Evolutionary conservation across 2,329 filamentous ascomycete genomes (phyloP).

Genomic region (Fusarium sp.): DNA sequence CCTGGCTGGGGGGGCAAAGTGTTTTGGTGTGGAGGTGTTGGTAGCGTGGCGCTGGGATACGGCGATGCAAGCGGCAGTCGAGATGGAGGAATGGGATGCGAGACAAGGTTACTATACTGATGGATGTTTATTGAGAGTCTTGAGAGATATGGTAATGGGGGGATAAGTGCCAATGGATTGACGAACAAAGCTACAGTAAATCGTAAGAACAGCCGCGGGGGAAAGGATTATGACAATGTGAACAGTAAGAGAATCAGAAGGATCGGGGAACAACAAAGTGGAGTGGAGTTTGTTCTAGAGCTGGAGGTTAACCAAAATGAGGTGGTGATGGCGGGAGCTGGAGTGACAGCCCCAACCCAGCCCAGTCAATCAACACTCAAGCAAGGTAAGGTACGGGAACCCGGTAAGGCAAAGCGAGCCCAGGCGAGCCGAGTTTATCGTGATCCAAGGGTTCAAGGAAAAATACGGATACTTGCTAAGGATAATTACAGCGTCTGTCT

Average conservation of each 20-base stretch:
- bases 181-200: neutral
- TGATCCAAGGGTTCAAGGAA: neutral
- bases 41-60: constrained; percentile 38
- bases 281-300: constrained; percentile 35
- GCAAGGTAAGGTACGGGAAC: neutral
- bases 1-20: constrained; percentile 34
- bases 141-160: neutral
- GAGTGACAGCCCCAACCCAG: constrained; percentile 19
- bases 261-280: constrained; percentile 28
- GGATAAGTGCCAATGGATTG: constrained; percentile 13
- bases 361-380: neutral
- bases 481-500: neutral
- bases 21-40: constrained; percentile 39
- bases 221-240: constrained; percentile 11
- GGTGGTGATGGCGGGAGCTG: constrained; percentile 22
- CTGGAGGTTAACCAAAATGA: constrained; percentile 29
- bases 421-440: neutral
- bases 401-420: constrained; percentile 14
- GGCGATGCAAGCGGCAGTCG: constrained; percentile 38
- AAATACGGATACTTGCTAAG: neutral
- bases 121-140: neutral
- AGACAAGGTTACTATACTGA: constrained; percentile 18
- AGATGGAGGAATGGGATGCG: constrained; percentile 24
- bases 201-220: constrained; percentile 1
- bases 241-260: constrained; percentile 9